Percentiles rank a stretch among this genome's conserved stretches.
phyloP scores from a whole-genome alignment of 202 grass and related monocot species.

The Saccharum hybrid region DNA sequence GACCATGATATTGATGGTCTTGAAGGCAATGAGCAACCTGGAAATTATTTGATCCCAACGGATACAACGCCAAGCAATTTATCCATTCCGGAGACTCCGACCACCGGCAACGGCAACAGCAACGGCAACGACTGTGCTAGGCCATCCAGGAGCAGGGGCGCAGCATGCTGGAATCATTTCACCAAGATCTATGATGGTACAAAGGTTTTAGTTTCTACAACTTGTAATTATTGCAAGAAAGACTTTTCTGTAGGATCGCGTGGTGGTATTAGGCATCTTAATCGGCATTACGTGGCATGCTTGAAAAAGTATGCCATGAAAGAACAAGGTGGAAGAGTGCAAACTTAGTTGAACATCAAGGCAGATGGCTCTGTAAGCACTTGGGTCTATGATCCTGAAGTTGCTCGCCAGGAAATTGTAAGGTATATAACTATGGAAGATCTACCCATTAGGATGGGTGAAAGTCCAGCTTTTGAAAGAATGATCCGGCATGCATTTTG shows the following conservation, averaged over 20 bases:
- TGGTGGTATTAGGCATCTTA: too few relatives aligned
- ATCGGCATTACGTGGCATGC: neutral
- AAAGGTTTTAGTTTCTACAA: neutral
- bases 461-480: too few relatives aligned
- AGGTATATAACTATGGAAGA: too few relatives aligned
- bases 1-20: too few relatives aligned
- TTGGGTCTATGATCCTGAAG: neutral
- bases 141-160: neutral
- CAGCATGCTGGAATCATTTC: neutral
- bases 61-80: too few relatives aligned
- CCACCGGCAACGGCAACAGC: neutral
- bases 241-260: neutral
- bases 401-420: neutral
- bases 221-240: neutral
- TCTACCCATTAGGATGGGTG: too few relatives aligned
- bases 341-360: neutral
- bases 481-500: too few relatives aligned
- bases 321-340: neutral
- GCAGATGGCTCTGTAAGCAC: conserved; percentile 8
- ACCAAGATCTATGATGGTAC: neutral
- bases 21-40: too few relatives aligned
- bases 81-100: too few relatives aligned
- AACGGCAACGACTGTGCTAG: neutral
- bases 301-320: neutral
- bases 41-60: too few relatives aligned